These are phyloP conservation scores for Citrus sp. DNA, from an alignment of 345 rosid species.

Conservation along the genomic window DNA sequence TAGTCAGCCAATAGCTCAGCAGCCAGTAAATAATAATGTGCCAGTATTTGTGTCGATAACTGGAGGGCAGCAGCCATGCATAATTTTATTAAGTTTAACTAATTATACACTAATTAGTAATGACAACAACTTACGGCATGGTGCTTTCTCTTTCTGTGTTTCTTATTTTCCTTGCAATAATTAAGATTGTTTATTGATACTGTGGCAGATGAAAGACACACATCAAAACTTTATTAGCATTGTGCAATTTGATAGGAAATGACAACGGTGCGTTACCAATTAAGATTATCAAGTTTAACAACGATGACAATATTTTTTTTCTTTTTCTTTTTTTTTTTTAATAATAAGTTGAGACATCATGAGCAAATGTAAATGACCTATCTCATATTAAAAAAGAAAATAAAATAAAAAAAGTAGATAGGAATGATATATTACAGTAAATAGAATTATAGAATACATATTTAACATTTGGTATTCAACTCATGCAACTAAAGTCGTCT, in stretches of 20 bases:
- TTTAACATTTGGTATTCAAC: no score
- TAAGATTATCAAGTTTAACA: background rate
- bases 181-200: no score
- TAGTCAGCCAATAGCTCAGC: background rate
- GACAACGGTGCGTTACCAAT: background rate
- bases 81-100: background rate
- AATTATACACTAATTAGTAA: background rate
- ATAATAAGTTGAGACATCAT: no score
- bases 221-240: background rate
- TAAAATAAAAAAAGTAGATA: no score
- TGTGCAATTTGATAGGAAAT: background rate
- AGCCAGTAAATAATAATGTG: background rate
- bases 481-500: no score
- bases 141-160: background rate
- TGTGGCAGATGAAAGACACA: conserved; percentile 4
- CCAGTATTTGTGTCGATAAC: background rate
- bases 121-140: background rate
- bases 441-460: no score
- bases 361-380: no score
- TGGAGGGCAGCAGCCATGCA: background rate
- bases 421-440: no score
- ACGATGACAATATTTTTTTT: no score
- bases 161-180: background rate
- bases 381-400: no score
- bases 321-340: no score